phyloP scores from a whole-genome alignment of 2,329 filamentous ascomycete genomes.

The Penicillium rolfsii region DNA sequence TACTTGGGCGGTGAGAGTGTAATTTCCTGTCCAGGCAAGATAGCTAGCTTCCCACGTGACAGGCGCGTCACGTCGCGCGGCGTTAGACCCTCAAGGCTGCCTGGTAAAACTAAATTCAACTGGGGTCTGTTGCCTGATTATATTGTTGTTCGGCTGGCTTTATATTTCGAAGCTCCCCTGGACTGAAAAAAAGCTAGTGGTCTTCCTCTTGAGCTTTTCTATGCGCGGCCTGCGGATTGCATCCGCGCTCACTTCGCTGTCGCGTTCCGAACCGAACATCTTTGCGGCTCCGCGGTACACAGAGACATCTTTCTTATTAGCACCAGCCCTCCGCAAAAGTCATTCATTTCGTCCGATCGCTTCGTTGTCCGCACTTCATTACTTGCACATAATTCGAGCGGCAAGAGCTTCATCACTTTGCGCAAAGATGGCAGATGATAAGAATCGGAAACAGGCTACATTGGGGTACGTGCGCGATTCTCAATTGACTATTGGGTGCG shows the following conservation, averaged over 20 bases:
- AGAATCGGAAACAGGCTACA: constrained; percentile 70
- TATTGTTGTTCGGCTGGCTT: not conserved
- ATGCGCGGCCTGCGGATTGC: constrained; percentile 22
- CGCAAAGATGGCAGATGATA: constrained; percentile 34
- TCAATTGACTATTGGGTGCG: constrained; percentile 75
- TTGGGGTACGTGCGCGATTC: constrained; percentile 81
- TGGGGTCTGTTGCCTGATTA: constrained; percentile 13
- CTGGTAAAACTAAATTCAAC: not conserved
- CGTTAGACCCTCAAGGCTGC: constrained; percentile 9
- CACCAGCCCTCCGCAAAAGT: no score
- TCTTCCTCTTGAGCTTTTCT: constrained; percentile 7
- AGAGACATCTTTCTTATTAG: not conserved
- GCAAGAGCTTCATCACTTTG: not conserved
- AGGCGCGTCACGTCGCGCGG: constrained; percentile 26
- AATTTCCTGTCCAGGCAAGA: constrained; percentile 12
- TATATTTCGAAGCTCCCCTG: not conserved
- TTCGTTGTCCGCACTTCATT: not conserved
- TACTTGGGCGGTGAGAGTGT: constrained; percentile 26
- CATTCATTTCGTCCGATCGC: not conserved
- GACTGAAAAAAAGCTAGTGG: not conserved
- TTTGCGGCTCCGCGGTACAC: constrained; percentile 1
- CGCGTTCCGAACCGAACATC: constrained; percentile 17
- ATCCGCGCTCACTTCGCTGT: constrained; percentile 23
- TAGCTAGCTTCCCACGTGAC: constrained; percentile 23
- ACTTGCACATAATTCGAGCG: not conserved